These are phyloP conservation scores for Candida dendrica DNA, from an alignment of 805 yeast genomes.

Conservation along the genomic window DNA sequence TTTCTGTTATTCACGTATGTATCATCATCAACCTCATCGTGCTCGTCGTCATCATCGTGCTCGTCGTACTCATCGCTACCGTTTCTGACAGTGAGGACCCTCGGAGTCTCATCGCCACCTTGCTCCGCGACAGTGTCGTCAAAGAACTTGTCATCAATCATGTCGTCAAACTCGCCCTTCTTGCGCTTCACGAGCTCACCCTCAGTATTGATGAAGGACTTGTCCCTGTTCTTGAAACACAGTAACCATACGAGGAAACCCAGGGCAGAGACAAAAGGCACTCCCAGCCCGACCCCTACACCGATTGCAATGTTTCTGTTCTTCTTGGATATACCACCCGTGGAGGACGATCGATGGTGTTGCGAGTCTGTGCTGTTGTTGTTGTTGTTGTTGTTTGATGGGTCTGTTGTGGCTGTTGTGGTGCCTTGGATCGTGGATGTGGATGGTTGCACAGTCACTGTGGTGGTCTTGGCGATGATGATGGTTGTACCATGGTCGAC, in stretches of 20 bases:
- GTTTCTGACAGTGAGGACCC: not conserved
- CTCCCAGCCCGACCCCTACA: constrained; percentile 63
- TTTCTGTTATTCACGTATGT: constrained; percentile 10
- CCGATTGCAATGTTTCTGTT: constrained; percentile 54
- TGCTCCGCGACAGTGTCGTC: constrained; percentile 16
- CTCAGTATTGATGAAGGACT: constrained; percentile 18
- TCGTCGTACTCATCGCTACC: not conserved
- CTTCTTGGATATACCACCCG: constrained; percentile 26
- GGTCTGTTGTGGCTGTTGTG: constrained; percentile 23
- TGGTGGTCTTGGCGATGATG: constrained; percentile 13
- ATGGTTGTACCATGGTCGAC: constrained; percentile 2
- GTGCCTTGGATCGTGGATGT: constrained; percentile 12
- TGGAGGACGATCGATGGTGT: constrained; percentile 2
- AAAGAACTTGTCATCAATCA: constrained; percentile 20
- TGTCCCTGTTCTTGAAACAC: constrained; percentile 7
- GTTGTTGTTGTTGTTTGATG: constrained; percentile 21
- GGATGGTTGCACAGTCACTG: constrained; percentile 1
- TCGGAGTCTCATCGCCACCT: not conserved
- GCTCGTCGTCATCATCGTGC: constrained; percentile 1
- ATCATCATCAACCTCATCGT: constrained; percentile 9
- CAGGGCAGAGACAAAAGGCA: constrained; percentile 36
- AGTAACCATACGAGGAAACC: constrained; percentile 6
- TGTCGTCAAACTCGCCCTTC: constrained; percentile 12
- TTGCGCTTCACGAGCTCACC: constrained; percentile 17
- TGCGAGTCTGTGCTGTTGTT: not conserved